Conservation (phyloP, 2,329 filamentous ascomycete genomes). For the Cladosporium sp. region DNA sequence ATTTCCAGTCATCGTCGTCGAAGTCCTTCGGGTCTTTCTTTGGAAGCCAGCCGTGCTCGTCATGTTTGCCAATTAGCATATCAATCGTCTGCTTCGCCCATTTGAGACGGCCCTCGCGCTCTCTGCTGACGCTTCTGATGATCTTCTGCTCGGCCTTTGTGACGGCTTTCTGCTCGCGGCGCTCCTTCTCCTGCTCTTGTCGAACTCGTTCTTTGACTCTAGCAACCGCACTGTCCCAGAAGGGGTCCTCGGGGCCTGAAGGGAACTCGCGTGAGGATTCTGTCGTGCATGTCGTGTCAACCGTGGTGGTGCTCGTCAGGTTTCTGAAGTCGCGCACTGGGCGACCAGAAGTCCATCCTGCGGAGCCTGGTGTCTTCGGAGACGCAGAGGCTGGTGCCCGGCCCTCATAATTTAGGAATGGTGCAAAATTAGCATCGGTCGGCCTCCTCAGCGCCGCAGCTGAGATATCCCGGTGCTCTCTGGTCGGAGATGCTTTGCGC, state of each 20-base stretch:
- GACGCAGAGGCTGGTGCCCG: background rate
- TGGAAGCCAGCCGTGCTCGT: constrained; percentile 8
- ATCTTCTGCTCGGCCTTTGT: constrained; percentile 5
- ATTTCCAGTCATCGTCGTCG: constrained; percentile 9
- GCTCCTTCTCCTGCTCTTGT: constrained; percentile 7
- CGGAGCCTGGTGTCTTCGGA: background rate
- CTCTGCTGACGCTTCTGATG: constrained; percentile 5
- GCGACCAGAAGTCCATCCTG: no score
- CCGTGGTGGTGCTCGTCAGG: background rate
- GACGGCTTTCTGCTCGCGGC: constrained; percentile 5
- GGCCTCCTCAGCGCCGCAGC: background rate
- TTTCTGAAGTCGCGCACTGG: background rate
- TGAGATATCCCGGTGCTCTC: background rate
- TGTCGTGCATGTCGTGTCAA: background rate
- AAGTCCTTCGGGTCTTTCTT: constrained; percentile 12
- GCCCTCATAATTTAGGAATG: constrained; percentile 2
- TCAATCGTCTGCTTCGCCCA: constrained; percentile 13
- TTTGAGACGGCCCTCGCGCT: constrained; percentile 5
- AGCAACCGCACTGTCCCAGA: constrained; percentile 3
- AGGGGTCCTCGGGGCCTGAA: constrained; percentile 2
- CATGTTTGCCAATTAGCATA: constrained; percentile 8
- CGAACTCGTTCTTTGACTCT: constrained; percentile 2
- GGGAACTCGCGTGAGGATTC: constrained; percentile 1
- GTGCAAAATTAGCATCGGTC: background rate
- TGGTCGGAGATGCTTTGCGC: background rate